These are phyloP conservation scores for Oryza brachyantha DNA, from an alignment of 176 grass and related monocot genomes.

Conservation along the genomic window DNA sequence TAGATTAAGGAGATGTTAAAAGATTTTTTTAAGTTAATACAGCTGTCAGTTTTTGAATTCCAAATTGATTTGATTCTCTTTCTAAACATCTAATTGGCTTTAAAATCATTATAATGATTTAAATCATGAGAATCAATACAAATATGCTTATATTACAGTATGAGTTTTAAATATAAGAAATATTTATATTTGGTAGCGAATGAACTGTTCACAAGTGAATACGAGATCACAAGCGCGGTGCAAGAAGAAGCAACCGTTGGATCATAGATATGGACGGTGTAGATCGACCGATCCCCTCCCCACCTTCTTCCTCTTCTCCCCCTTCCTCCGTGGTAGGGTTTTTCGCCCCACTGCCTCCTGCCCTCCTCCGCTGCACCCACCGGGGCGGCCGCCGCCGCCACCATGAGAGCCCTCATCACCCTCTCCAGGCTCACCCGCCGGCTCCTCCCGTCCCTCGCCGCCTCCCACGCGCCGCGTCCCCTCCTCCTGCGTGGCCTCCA, in stretches of 20 bases:
- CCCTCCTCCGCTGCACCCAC: slow-evolving; percentile 1
- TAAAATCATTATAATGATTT: too few relatives aligned
- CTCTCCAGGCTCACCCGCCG: slow-evolving; percentile 48
- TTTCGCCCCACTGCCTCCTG: slow-evolving; percentile 1
- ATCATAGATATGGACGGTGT: neutral
- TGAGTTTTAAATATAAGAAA: too few relatives aligned
- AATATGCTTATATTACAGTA: too few relatives aligned
- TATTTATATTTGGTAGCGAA: too few relatives aligned
- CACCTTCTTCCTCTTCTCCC: slow-evolving; percentile 8
- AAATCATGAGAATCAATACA: too few relatives aligned
- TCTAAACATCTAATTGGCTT: too few relatives aligned
- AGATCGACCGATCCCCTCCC: neutral
- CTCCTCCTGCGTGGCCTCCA: slow-evolving; percentile 31
- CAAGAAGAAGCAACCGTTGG: neutral
- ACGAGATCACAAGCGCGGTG: neutral
- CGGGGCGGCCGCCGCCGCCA: slow-evolving; percentile 11
- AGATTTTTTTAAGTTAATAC: too few relatives aligned
- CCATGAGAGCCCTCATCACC: slow-evolving; percentile 73
- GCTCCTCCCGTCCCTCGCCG: slow-evolving; percentile 33
- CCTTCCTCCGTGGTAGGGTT: slow-evolving; percentile 27
- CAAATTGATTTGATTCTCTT: too few relatives aligned
- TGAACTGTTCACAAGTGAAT: too few relatives aligned
- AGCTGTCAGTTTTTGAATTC: too few relatives aligned
- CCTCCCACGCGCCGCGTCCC: neutral
- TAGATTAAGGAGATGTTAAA: too few relatives aligned